phyloP scores from a whole-genome alignment of 495 filamentous ascomycete species.

The Neurospora intermedia region DNA sequence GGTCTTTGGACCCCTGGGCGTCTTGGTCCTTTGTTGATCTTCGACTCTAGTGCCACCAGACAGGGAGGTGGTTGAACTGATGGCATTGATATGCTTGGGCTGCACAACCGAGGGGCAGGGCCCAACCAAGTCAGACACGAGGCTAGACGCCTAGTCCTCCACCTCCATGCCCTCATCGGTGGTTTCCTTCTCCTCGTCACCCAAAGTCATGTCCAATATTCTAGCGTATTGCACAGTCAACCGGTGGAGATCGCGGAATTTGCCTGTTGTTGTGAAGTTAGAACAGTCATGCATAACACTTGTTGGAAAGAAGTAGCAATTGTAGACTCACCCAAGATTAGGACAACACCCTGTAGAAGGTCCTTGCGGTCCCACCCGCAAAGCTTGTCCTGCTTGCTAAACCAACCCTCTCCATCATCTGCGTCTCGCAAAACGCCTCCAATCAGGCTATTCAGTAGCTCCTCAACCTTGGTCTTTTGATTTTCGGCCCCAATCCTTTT shows the following conservation, averaged over 20 bases:
- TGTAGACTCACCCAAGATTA: conserved; percentile 71
- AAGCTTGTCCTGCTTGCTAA: conserved; percentile 51
- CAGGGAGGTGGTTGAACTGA: neutral
- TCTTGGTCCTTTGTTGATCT: neutral
- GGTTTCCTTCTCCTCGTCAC: conserved; percentile 26
- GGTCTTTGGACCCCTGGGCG: neutral
- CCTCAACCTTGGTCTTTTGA: conserved; percentile 76
- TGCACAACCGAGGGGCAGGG: neutral
- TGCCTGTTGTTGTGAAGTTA: conserved; percentile 50
- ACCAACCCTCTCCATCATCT: conserved; percentile 42
- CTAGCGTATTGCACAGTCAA: conserved; percentile 85
- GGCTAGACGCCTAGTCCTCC: conserved; percentile 7
- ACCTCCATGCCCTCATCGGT: conserved; percentile 14
- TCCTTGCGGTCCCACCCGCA: conserved; percentile 86
- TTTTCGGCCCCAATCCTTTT: conserved; percentile 91
- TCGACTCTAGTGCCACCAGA: neutral
- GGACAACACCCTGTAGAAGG: conserved; percentile 75
- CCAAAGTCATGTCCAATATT: conserved; percentile 55
- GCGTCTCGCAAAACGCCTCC: conserved; percentile 56
- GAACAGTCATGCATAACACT: conserved; percentile 1
- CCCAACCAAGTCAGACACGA: neutral
- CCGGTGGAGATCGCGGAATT: conserved; percentile 84
- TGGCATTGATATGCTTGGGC: neutral
- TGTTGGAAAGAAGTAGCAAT: neutral
- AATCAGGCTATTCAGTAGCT: conserved; percentile 68